phyloP scores from a whole-genome alignment of 768 basidiomycete species.

The Russula olivacea region DNA sequence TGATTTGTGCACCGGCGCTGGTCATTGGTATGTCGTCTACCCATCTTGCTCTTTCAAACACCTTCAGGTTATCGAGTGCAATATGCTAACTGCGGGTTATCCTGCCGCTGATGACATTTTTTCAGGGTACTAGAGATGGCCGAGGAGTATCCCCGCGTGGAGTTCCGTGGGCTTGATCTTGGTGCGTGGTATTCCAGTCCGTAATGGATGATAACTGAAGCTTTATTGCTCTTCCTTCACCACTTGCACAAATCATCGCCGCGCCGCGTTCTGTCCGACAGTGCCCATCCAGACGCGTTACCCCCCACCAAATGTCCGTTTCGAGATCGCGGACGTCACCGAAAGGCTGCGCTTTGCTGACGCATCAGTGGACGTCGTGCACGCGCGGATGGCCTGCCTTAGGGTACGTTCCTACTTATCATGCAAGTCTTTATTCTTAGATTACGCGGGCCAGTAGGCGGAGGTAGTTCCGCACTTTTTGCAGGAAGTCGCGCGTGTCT shows the following conservation, averaged over 20 bases:
- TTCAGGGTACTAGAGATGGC: constrained; percentile 74
- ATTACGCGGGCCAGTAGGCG: constrained; percentile 40
- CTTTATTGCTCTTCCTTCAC: not conserved
- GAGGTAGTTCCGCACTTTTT: constrained; percentile 48
- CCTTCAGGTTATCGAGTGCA: constrained; percentile 12
- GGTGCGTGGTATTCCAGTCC: constrained; percentile 42
- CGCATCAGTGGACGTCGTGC: constrained; percentile 58
- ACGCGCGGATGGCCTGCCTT: constrained; percentile 55
- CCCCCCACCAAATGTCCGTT: constrained; percentile 54
- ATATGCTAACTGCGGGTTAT: not conserved
- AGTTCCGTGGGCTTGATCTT: constrained; percentile 69
- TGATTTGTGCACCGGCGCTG: constrained; percentile 74
- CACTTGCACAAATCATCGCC: not conserved
- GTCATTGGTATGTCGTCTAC: constrained; percentile 50
- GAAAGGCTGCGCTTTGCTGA: constrained; percentile 45
- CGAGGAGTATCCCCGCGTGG: constrained; percentile 52
- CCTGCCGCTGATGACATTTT: not conserved
- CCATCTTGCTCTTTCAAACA: constrained; percentile 24
- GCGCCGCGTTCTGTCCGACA: constrained; percentile 28
- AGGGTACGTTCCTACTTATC: constrained; percentile 42
- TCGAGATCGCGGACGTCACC: constrained; percentile 59
- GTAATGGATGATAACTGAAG: not conserved
- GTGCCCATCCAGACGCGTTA: constrained; percentile 68
- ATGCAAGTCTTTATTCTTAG: not conserved
- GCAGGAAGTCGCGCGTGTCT: constrained; percentile 53